Conservation (phyloP, 2,329 filamentous ascomycete genomes). For the Aspergillus nomiae region DNA sequence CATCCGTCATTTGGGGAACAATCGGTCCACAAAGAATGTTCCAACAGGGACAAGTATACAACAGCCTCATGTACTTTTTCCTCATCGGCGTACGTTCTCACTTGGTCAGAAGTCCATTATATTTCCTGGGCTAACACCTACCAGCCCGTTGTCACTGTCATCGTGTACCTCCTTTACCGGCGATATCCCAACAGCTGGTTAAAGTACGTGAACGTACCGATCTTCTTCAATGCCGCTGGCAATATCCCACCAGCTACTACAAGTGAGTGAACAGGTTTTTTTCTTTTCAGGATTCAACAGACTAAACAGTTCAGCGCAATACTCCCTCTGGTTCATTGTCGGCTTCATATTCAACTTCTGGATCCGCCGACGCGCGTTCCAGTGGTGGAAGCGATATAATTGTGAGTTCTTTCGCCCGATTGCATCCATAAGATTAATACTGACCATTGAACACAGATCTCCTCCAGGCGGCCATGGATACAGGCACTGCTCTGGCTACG, state of each 20-base stretch:
- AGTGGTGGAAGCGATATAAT: slow-evolving; percentile 39
- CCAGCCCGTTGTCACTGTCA: slow-evolving; percentile 31
- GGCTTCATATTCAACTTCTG: slow-evolving; percentile 35
- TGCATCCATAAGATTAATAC: neutral
- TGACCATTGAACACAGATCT: slow-evolving; percentile 8
- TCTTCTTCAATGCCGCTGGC: slow-evolving; percentile 37
- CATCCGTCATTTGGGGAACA: slow-evolving; percentile 36
- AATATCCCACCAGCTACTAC: slow-evolving; percentile 37
- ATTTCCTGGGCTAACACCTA: neutral
- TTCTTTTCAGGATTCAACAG: neutral
- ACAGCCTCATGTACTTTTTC: slow-evolving; percentile 35
- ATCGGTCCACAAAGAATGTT: slow-evolving; percentile 38
- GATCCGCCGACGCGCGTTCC: slow-evolving; percentile 32
- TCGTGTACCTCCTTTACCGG: slow-evolving; percentile 31
- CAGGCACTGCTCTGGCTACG: slow-evolving; percentile 34
- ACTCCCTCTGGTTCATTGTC: slow-evolving; percentile 37
- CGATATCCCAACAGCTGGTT: slow-evolving; percentile 34
- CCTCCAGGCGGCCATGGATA: slow-evolving; percentile 36
- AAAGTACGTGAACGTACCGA: slow-evolving; percentile 35
- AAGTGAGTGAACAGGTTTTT: slow-evolving; percentile 26
- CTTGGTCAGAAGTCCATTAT: rapidly evolving
- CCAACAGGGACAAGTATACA: slow-evolving; percentile 32
- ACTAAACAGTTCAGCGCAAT: slow-evolving; percentile 20
- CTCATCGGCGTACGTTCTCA: slow-evolving; percentile 28
- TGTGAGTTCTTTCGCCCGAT: slow-evolving; percentile 17